A percentile compares a stretch with the other conserved stretches of the same genome.
These are phyloP conservation scores for Podila verticillata DNA, from an alignment of 192 early-diverging fungal genomes.

Conservation along the genomic window DNA sequence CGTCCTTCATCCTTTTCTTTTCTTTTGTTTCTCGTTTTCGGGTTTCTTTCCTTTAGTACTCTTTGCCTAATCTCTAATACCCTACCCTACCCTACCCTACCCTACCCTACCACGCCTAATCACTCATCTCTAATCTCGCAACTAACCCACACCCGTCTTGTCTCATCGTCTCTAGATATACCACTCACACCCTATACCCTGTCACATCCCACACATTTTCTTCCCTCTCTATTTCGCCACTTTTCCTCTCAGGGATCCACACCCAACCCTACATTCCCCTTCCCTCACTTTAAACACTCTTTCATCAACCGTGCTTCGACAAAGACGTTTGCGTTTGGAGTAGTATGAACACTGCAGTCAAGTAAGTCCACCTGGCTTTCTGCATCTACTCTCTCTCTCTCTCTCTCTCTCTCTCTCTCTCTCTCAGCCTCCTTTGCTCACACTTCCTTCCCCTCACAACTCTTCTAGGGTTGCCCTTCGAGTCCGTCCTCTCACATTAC, in stretches of 20 bases:
- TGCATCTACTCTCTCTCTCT: background rate
- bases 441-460: too few species aligned
- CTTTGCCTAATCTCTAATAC: background rate
- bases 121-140: too few species aligned
- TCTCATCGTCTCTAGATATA: too few species aligned
- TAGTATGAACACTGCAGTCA: constrained; percentile 54
- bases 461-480: constrained; percentile 76
- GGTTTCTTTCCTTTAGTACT: background rate
- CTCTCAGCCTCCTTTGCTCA: background rate
- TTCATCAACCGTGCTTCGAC: constrained; percentile 6
- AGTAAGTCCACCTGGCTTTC: constrained; percentile 17
- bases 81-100: background rate
- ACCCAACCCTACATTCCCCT: background rate
- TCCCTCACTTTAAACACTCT: background rate
- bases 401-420: background rate
- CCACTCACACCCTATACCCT: too few species aligned
- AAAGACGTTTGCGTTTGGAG: constrained; percentile 18
- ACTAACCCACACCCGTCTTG: too few species aligned
- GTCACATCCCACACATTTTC: too few species aligned
- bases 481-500: constrained; percentile 78
- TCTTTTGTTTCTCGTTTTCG: background rate
- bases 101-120: background rate
- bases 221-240: too few species aligned
- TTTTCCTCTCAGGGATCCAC: background rate
- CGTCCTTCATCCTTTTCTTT: constrained; percentile 17